A percentile compares a stretch with the other conserved stretches of the same genome.
Evolutionary conservation across 2,329 filamentous ascomycete species (phyloP).

Genomic region (Lecanosticta acicola): DNA sequence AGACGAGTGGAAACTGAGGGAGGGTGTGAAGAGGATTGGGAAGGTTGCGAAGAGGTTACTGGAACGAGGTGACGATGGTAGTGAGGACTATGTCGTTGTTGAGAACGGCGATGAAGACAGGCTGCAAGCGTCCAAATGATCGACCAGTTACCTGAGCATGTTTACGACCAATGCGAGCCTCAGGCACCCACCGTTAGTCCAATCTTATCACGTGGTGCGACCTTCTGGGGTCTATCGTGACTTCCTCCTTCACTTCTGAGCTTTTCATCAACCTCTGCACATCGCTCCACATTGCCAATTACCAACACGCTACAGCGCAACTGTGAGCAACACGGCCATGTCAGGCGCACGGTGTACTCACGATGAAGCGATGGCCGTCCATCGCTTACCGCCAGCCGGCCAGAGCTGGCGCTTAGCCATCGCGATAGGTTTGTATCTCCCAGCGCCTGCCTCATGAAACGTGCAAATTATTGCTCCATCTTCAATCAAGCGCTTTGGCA

Average conservation of each 20-base stretch:
- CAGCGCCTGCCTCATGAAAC: too few species aligned
- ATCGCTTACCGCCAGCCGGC: background rate
- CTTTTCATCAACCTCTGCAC: background rate
- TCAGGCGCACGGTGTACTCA: too few species aligned
- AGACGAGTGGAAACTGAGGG: slow-evolving; percentile 58
- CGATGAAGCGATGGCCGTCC: too few species aligned
- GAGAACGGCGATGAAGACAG: slow-evolving; percentile 11
- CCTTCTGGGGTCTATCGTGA: background rate
- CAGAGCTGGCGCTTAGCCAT: background rate
- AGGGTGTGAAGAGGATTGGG: slow-evolving; percentile 62
- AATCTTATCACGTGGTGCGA: background rate
- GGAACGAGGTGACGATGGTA: slow-evolving; percentile 6
- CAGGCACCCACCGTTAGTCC: background rate
- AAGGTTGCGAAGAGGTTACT: slow-evolving; percentile 41
- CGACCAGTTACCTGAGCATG: background rate
- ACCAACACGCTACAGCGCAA: too few species aligned
- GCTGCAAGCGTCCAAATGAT: slow-evolving; percentile 14
- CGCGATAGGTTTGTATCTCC: background rate
- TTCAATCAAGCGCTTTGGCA: too few species aligned
- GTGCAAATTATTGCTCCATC: background rate
- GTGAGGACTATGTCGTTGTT: slow-evolving; percentile 18
- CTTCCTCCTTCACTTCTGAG: background rate
- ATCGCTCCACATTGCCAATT: too few species aligned
- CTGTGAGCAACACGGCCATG: too few species aligned
- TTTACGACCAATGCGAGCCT: too few species aligned